A percentile compares a stretch with the other conserved stretches of the same genome.
These are phyloP conservation scores for Triticum monococcum DNA, from an alignment of 176 grass and related monocot genomes.

Conservation along the genomic window DNA sequence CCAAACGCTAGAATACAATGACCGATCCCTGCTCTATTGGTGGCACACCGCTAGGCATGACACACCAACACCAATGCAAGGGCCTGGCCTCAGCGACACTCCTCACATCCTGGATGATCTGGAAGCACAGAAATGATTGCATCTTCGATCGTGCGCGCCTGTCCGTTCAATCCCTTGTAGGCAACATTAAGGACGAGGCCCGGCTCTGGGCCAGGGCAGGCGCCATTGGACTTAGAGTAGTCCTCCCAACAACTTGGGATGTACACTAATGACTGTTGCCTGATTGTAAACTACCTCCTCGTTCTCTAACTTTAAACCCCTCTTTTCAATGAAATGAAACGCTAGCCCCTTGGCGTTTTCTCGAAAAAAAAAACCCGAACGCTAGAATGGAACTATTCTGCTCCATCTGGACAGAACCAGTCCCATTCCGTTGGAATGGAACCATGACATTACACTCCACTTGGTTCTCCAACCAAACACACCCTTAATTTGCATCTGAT, in stretches of 20 bases:
- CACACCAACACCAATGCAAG: neutral
- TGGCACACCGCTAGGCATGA: neutral
- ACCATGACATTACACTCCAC: neutral
- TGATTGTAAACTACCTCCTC: too few relatives aligned
- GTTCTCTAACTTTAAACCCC: too few relatives aligned
- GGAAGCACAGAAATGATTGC: neutral
- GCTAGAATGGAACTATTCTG: neutral
- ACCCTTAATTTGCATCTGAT: slow-evolving; percentile 11
- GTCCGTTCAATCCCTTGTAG: neutral
- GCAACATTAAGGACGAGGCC: too few relatives aligned
- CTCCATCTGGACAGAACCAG: neutral
- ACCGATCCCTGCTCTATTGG: neutral
- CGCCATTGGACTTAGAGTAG: too few relatives aligned
- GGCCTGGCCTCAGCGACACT: neutral
- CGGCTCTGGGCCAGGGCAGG: too few relatives aligned
- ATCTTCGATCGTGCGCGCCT: neutral
- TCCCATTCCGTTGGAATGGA: neutral
- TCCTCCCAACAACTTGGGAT: too few relatives aligned
- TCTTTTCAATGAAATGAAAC: too few relatives aligned
- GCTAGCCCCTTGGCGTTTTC: too few relatives aligned
- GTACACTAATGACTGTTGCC: too few relatives aligned
- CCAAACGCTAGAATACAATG: neutral
- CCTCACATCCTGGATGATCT: neutral
- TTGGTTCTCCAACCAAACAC: neutral
- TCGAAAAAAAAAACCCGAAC: too few relatives aligned